phyloP scores from a whole-genome alignment of 164 flowering plant genomes.

The Vitis amurensis region DNA sequence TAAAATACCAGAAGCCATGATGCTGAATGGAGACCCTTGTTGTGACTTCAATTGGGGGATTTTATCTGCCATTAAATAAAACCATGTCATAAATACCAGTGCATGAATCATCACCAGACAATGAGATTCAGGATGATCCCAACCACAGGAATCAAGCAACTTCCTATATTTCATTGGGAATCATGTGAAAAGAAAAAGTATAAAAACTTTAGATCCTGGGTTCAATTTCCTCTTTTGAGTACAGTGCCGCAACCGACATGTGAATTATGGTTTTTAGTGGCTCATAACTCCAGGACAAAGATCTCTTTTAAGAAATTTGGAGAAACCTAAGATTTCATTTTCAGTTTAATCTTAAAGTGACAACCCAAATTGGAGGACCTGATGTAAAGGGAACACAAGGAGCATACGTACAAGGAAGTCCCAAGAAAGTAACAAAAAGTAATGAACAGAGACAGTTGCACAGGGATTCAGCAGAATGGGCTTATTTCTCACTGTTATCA shows the following conservation, averaged over 20 bases:
- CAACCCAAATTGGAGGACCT: no score
- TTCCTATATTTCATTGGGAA: constrained; percentile 16
- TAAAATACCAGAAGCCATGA: constrained; percentile 40
- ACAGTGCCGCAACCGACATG: no score
- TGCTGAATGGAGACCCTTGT: neutral
- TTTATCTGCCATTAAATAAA: constrained; percentile 12
- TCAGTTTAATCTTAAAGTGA: no score
- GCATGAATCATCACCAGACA: constrained; percentile 4
- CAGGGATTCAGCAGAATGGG: no score
- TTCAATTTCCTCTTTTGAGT: no score
- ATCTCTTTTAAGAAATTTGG: no score
- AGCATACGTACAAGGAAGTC: no score
- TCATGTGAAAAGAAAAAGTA: constrained; percentile 22
- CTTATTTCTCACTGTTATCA: no score
- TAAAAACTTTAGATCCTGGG: no score
- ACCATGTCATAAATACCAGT: constrained; percentile 7
- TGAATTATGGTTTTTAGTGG: neutral
- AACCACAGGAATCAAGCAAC: constrained; percentile 18
- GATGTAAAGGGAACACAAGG: no score
- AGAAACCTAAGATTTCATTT: neutral
- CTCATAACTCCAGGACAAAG: neutral
- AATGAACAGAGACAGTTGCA: no score
- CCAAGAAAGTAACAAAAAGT: no score
- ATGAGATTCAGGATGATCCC: constrained; percentile 12
- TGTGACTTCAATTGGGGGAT: constrained; percentile 7